Evolutionary conservation across 2,329 filamentous ascomycete species (phyloP).

Genomic region (Ceratocystiopsis minuta): DNA sequence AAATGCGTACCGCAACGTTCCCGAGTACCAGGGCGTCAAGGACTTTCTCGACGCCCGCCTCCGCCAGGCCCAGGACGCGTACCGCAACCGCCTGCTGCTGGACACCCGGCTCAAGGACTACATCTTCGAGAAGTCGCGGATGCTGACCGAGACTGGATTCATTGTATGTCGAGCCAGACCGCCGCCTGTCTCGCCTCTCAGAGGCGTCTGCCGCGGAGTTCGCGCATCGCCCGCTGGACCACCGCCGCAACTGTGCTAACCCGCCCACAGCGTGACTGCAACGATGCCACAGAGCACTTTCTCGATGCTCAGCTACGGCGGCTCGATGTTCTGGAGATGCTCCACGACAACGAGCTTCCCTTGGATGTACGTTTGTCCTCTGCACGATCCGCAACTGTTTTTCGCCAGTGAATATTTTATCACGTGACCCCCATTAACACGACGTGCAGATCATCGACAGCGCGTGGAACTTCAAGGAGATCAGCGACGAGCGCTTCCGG

Average conservation of each 20-base stretch:
- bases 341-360: constrained; percentile 26
- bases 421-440: constrained; percentile 10
- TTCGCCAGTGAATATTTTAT: background rate
- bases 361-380: constrained; percentile 26
- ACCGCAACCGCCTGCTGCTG: constrained; percentile 11
- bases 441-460: constrained; percentile 9
- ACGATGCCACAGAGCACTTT: constrained; percentile 23
- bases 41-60: constrained; percentile 31
- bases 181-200: background rate
- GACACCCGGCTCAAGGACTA: constrained; percentile 6
- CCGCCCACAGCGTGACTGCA: constrained; percentile 8
- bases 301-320: constrained; percentile 27
- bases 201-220: background rate
- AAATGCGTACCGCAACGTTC: constrained; percentile 31
- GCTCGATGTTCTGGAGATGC: constrained; percentile 25
- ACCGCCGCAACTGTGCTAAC: constrained; percentile 1
- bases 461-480: constrained; percentile 8
- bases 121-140: constrained; percentile 1
- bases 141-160: constrained; percentile 6
- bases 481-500: constrained; percentile 7
- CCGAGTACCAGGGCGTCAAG: constrained; percentile 34
- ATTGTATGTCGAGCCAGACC: constrained; percentile 5
- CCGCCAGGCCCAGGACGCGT: constrained; percentile 10
- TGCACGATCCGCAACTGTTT: background rate
- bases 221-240: no score